These are phyloP conservation scores for Populus nigra DNA, from an alignment of 345 rosid species.

Conservation along the genomic window DNA sequence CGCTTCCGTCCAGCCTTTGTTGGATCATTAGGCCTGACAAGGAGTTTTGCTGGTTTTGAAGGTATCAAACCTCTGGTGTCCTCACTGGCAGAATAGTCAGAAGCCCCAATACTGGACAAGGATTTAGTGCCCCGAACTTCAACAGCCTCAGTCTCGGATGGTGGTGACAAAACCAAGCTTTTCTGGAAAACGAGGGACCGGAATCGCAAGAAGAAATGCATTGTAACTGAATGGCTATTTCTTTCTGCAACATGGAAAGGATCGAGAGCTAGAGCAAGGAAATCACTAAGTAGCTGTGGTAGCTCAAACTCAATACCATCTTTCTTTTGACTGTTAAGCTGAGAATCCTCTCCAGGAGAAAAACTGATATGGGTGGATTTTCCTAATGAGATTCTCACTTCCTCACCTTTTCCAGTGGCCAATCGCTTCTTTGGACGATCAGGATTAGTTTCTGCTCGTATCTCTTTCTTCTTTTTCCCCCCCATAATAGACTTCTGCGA, in stretches of 20 bases:
- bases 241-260: slow-evolving; percentile 62
- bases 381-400: slow-evolving; percentile 22
- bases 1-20: slow-evolving; percentile 75
- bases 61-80: slow-evolving; percentile 36
- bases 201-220: slow-evolving; percentile 64
- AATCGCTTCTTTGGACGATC: slow-evolving; percentile 47
- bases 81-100: slow-evolving; percentile 30
- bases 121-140: slow-evolving; percentile 39
- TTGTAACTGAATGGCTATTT: slow-evolving; percentile 40
- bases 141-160: slow-evolving; percentile 43
- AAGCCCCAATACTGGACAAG: slow-evolving; percentile 20
- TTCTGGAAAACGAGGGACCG: slow-evolving; percentile 75
- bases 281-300: slow-evolving; percentile 55
- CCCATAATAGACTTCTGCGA: slow-evolving; percentile 34
- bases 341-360: slow-evolving; percentile 31
- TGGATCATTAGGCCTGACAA: slow-evolving; percentile 52
- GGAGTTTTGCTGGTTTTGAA: slow-evolving; percentile 47
- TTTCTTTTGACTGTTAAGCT: slow-evolving; percentile 38
- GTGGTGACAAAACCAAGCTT: slow-evolving; percentile 59
- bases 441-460: slow-evolving; percentile 31
- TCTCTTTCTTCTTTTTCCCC: slow-evolving; percentile 57
- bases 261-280: slow-evolving; percentile 73
- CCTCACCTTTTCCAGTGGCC: slow-evolving; percentile 44
- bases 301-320: slow-evolving; percentile 45
- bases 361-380: slow-evolving; percentile 38